Evolutionary conservation across 371 early-diverging fungal genomes (phyloP), one percentile per base, ranked within the genome.

Genomic region (Pancytospora philotis): DNA sequence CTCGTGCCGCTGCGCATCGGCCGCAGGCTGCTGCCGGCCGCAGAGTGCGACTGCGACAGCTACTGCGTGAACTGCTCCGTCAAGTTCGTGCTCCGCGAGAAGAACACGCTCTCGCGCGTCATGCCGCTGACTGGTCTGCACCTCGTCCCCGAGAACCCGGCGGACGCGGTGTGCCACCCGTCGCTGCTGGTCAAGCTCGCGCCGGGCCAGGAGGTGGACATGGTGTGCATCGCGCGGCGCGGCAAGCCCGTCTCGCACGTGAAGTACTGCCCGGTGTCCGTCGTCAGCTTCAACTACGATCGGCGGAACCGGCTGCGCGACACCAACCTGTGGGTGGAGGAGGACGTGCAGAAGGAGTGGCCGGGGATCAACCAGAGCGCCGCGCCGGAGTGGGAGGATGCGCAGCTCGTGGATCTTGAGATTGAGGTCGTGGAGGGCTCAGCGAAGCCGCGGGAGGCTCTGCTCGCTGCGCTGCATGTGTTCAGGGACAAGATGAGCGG

Each of bases 261-360:
- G 62, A 98, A 98, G 73, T 97, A 87, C 86, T 91, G 91, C 4
- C 97, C 98, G 16, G 98, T 96, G 32, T 84, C 88, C 66, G 93
- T 87, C 10, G 87, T 95, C 1, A 84, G 87, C 0, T 95, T 92
- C 79, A 92, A 92, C 74, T 96, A 96, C 73, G 98, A 98, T 76
- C 91, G 90, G 51, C 86, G 91, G 78, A 98, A 98, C 81, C 86
- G 85, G 68, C 79, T 89, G 58, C 93, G 94, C 73, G 66, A 74
- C 28, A 87, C 93, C 4, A 84, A 85, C 30, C 92, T 90, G 77
- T 96, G 97, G 97, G 84, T 85, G 70, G 98, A 98, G 74, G 51
- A 57, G 19, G 84, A 86, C 66, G 82, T 83, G 35, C 59, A 73
- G 27, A 68, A 66, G 28, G 75, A 76, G 48, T 75, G 78, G 78